These are phyloP conservation scores for Neoboletus brunneissimus DNA, from an alignment of 768 basidiomycete genomes.

Conservation along the genomic window DNA sequence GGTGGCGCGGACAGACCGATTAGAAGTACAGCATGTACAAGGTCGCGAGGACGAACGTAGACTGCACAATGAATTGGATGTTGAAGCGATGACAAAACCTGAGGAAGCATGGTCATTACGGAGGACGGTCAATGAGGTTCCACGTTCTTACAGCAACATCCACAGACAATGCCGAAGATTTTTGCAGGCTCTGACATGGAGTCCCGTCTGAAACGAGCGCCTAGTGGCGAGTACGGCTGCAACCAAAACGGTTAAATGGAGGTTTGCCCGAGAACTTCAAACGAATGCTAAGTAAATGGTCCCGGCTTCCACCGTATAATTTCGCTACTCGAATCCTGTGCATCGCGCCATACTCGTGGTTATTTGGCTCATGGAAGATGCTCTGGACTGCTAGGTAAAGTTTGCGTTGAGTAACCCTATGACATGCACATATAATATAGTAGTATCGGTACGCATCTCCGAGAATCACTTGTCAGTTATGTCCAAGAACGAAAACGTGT, in stretches of 20 bases:
- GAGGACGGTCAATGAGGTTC: neutral
- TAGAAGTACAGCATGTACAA: neutral
- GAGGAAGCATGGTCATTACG: neutral
- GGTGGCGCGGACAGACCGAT: neutral
- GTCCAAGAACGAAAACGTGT: neutral
- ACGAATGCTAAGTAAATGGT: neutral
- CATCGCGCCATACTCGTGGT: neutral
- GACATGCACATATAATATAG: neutral
- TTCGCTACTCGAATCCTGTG: neutral
- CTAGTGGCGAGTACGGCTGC: neutral
- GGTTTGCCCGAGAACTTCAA: neutral
- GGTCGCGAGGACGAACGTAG: slow-evolving; percentile 9
- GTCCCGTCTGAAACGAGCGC: neutral
- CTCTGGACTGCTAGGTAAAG: neutral
- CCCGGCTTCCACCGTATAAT: neutral
- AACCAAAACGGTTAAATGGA: neutral
- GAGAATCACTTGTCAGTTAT: neutral
- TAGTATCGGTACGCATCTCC: neutral
- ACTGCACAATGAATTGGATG: slow-evolving; percentile 10
- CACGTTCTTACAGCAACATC: slow-evolving; percentile 10
- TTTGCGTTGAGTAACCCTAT: neutral
- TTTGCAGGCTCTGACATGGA: slow-evolving; percentile 8
- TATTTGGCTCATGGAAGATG: neutral
- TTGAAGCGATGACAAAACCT: slow-evolving; percentile 12
- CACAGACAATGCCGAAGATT: slow-evolving; percentile 11